These are phyloP conservation scores for Diaporthe velutina DNA, from an alignment of 2,329 filamentous ascomycete species.

Conservation along the genomic window DNA sequence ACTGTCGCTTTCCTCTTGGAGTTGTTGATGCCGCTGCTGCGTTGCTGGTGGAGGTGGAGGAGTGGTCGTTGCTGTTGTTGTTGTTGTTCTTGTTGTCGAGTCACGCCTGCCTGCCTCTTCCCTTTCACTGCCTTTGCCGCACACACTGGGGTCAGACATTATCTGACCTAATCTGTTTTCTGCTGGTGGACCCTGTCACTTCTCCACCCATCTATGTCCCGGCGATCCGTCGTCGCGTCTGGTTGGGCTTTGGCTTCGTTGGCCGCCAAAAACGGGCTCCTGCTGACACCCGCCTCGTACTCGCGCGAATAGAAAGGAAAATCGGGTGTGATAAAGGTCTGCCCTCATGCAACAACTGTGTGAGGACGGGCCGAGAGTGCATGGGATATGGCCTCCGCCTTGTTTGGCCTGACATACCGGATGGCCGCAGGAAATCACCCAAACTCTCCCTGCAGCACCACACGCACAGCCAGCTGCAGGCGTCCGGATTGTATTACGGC, in stretches of 20 bases:
- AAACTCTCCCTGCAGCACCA: slow-evolving; percentile 33
- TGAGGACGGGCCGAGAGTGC: slow-evolving; percentile 55
- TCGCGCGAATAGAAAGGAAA: slow-evolving; percentile 55
- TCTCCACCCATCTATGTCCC: background rate
- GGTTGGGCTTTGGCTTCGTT: slow-evolving; percentile 18
- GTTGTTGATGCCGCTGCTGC: background rate
- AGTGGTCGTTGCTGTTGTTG: background rate
- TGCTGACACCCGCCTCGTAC: slow-evolving; percentile 9
- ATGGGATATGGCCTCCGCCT: slow-evolving; percentile 60
- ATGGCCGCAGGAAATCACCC: slow-evolving; percentile 53
- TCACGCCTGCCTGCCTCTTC: background rate
- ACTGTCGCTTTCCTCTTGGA: background rate
- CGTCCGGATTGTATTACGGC: slow-evolving; percentile 48
- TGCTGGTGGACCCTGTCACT: slow-evolving; percentile 6
- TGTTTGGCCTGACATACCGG: slow-evolving; percentile 61
- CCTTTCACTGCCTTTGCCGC: background rate
- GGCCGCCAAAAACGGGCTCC: slow-evolving; percentile 8
- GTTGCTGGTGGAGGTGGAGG: background rate
- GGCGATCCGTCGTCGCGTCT: background rate
- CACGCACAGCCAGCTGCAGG: slow-evolving; percentile 41
- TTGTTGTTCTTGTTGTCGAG: background rate
- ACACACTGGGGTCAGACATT: slow-evolving; percentile 9
- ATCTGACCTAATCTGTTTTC: background rate
- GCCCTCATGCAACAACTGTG: slow-evolving; percentile 59
- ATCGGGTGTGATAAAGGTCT: slow-evolving; percentile 60